A percentile compares a stretch with the other conserved stretches of the same genome.
Evolutionary conservation across 148 eudicot genomes (phyloP).

Genomic region (Dysphania ambrosioides): DNA sequence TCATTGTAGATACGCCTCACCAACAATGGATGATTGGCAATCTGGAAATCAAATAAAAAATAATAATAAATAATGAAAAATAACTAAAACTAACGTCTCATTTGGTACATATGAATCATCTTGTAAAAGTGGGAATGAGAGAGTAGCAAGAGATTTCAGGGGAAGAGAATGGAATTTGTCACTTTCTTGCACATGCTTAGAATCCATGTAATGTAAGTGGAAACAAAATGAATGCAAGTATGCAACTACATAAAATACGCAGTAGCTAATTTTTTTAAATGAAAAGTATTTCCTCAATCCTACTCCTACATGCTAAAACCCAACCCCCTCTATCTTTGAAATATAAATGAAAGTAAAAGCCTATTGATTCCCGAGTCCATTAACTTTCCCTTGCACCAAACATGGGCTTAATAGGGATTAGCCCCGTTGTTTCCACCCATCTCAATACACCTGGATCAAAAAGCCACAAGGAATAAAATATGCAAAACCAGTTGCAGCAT

Average conservation of each 20-base stretch:
- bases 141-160: not conserved
- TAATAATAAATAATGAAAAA: too few relatives aligned
- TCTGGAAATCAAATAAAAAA: conserved; percentile 42
- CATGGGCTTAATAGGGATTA: not conserved
- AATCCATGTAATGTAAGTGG: not conserved
- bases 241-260: too few relatives aligned
- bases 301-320: not conserved
- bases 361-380: too few relatives aligned
- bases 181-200: not conserved
- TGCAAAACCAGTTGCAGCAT: not conserved
- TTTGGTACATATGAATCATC: not conserved
- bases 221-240: not conserved
- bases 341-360: not conserved
- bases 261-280: too few relatives aligned
- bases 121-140: not conserved
- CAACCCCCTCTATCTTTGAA: not conserved
- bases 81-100: not conserved
- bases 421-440: not conserved
- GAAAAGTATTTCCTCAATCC: not conserved
- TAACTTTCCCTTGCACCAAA: not conserved
- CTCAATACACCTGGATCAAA: not conserved
- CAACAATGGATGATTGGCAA: conserved; percentile 93
- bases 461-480: not conserved
- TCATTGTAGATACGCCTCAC: conserved; percentile 81
- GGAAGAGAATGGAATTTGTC: not conserved